Conservation (phyloP, 257 asterid species). For the Scutellaria baicalensis region DNA sequence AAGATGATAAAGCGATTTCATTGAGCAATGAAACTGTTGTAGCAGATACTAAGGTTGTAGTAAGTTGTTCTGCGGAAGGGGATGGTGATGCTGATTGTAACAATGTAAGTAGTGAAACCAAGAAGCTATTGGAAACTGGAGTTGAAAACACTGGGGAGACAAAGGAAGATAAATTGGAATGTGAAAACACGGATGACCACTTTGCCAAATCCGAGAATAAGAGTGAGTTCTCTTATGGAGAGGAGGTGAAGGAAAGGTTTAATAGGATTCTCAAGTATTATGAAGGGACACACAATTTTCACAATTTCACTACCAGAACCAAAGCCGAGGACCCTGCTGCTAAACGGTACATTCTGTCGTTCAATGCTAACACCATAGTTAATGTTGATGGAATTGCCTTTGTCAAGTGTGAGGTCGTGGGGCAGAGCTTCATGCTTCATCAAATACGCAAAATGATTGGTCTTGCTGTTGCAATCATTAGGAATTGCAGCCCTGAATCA, state of each 20-base stretch:
- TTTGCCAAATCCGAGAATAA: constrained; percentile 14
- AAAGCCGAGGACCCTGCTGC: constrained; percentile 98
- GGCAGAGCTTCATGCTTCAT: constrained; percentile 99
- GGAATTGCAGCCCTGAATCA: constrained; percentile 66
- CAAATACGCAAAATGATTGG: constrained; percentile 97
- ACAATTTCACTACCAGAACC: constrained; percentile 82
- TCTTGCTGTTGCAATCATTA: constrained; percentile 90
- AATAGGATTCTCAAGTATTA: constrained; percentile 66
- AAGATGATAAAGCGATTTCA: constrained; percentile 17
- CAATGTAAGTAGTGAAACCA: constrained; percentile 10
- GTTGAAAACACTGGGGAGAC: constrained; percentile 6
- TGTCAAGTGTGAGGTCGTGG: constrained; percentile 86
- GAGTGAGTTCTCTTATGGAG: constrained; percentile 51
- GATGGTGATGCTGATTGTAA: background rate
- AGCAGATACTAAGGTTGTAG: background rate
- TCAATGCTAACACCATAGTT: constrained; percentile 51
- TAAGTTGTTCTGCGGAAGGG: constrained; percentile 12
- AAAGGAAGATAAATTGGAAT: constrained; percentile 23
- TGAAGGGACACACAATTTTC: constrained; percentile 90
- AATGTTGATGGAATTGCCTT: constrained; percentile 70
- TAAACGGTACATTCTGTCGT: constrained; percentile 59
- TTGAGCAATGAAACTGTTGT: constrained; percentile 15
- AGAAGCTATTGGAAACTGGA: constrained; percentile 16
- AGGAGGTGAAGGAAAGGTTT: constrained; percentile 67
- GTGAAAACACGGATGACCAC: constrained; percentile 5